Evolutionary conservation across 2,329 filamentous ascomycete species (phyloP).

Genomic region (Aspergillus persii): DNA sequence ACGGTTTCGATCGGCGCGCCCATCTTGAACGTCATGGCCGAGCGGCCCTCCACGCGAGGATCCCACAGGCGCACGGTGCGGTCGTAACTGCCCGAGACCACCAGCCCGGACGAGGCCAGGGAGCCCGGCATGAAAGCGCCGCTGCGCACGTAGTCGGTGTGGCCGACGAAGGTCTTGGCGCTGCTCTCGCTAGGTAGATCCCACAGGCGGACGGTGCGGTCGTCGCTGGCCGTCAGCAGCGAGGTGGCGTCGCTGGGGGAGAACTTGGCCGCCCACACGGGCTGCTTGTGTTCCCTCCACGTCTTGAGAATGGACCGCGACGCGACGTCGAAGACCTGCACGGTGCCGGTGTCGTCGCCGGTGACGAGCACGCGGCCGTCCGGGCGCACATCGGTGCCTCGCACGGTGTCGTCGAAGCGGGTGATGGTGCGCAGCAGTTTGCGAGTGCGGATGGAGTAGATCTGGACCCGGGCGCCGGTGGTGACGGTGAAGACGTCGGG

Average conservation of each 20-base stretch:
- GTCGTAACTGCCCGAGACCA: slow-evolving; percentile 93
- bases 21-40: slow-evolving; percentile 94
- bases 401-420: slow-evolving; percentile 86
- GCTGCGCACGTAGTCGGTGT: slow-evolving; percentile 87
- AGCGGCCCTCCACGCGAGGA: slow-evolving; percentile 65
- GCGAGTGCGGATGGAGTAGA: slow-evolving; percentile 87
- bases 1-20: slow-evolving; percentile 83
- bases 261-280: slow-evolving; percentile 88
- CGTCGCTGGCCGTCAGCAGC: slow-evolving; percentile 86
- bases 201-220: slow-evolving; percentile 90
- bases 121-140: slow-evolving; percentile 77
- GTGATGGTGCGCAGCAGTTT: slow-evolving; percentile 93
- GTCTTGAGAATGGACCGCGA: slow-evolving; percentile 91
- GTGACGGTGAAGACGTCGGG: slow-evolving; percentile 78
- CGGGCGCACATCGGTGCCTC: slow-evolving; percentile 80
- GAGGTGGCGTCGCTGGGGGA: slow-evolving; percentile 84
- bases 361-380: slow-evolving; percentile 89
- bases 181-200: slow-evolving; percentile 80
- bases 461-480: slow-evolving; percentile 87
- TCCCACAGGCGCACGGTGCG: slow-evolving; percentile 94
- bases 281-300: slow-evolving; percentile 91
- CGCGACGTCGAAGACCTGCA: slow-evolving; percentile 92
- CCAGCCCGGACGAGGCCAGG: slow-evolving; percentile 62
- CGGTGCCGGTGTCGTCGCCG: slow-evolving; percentile 84
- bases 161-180: slow-evolving; percentile 75